phyloP scores from a whole-genome alignment of 139 green algal genomes.

The Chlorella sp. region DNA sequence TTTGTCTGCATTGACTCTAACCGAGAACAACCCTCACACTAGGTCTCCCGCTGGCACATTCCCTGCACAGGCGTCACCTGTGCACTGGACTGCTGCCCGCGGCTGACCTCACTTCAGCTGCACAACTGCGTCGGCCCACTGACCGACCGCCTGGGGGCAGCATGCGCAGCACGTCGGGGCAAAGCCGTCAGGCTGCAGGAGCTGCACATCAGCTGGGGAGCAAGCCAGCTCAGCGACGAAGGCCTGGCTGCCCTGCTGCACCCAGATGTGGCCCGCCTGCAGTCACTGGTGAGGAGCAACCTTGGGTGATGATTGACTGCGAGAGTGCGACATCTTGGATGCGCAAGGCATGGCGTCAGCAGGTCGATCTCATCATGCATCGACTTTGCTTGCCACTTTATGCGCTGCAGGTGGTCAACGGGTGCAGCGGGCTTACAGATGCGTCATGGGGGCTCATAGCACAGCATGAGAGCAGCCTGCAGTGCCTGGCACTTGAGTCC shows the following conservation, averaged over 20 bases:
- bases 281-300: neutral
- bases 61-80: neutral
- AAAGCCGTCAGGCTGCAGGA: neutral
- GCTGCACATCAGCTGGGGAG: neutral
- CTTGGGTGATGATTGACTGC: no score
- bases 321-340: no score
- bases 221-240: neutral
- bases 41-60: neutral
- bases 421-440: neutral
- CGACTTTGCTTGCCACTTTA: no score
- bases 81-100: neutral
- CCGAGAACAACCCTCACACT: neutral
- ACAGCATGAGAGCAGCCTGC: neutral
- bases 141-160: neutral
- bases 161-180: neutral
- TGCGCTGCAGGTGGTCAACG: neutral
- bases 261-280: neutral
- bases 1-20: neutral
- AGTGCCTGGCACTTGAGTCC: neutral
- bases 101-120: constrained; percentile 3
- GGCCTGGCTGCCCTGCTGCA: neutral
- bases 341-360: no score
- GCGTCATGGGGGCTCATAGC: neutral
- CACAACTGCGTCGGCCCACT: neutral
- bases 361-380: no score